Conservation (phyloP, 2,329 filamentous ascomycete species). For the Peltaster fructicola region DNA sequence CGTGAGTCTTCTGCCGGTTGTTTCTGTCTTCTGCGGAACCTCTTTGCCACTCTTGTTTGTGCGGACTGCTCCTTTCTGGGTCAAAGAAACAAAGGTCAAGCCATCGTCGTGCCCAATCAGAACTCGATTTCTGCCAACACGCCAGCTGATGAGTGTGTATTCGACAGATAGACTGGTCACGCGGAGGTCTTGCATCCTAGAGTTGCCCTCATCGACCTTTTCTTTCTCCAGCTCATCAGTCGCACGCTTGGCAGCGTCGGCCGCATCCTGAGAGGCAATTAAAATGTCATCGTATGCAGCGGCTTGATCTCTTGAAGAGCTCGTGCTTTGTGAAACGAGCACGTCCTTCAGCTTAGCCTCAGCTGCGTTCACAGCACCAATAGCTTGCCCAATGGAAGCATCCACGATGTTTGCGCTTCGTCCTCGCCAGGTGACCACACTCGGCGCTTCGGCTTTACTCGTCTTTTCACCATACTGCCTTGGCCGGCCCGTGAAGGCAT, state of each 20-base stretch:
- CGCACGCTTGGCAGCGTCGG: constrained; percentile 80
- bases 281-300: constrained; percentile 83
- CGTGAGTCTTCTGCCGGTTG: constrained; percentile 56
- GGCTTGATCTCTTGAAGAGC: constrained; percentile 45
- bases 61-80: constrained; percentile 36
- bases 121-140: constrained; percentile 81
- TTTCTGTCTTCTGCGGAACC: constrained; percentile 39
- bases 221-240: constrained; percentile 81
- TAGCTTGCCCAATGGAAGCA: constrained; percentile 71
- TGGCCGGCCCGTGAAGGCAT: constrained; percentile 42
- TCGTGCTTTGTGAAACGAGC: constrained; percentile 24
- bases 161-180: constrained; percentile 86
- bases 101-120: constrained; percentile 74
- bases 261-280: constrained; percentile 78
- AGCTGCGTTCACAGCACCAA: constrained; percentile 48
- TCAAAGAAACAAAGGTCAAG: constrained; percentile 35
- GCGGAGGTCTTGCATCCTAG: constrained; percentile 78
- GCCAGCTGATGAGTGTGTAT: constrained; percentile 86
- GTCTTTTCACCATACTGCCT: constrained; percentile 11
- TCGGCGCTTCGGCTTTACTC: constrained; percentile 12
- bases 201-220: constrained; percentile 65
- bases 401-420: constrained; percentile 81
- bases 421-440: constrained; percentile 65
- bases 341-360: constrained; percentile 34
- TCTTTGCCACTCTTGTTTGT: constrained; percentile 32